Evolutionary conservation across 768 basidiomycete genomes (phyloP).

Genomic region (Cystofilobasidium capitatum): DNA sequence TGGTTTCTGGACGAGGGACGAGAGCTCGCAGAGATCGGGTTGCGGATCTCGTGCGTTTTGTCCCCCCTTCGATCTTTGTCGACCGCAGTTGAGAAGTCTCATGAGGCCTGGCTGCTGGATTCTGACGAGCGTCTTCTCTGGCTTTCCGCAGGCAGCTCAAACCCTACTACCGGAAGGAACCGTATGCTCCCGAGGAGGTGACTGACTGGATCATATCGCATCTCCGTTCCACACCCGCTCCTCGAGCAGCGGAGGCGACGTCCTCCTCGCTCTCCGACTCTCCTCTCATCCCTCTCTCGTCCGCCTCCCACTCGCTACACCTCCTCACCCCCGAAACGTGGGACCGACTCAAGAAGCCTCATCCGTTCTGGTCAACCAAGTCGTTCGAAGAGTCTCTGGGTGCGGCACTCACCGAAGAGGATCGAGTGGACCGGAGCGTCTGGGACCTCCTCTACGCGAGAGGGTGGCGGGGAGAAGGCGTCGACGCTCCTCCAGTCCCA

Average conservation of each 20-base stretch:
- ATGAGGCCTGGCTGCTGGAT: too few species aligned
- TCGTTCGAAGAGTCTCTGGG: background rate
- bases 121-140: background rate
- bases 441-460: constrained; percentile 6
- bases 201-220: constrained; percentile 9
- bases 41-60: too few species aligned
- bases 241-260: background rate
- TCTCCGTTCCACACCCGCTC: background rate
- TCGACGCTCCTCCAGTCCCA: background rate
- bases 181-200: background rate
- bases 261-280: background rate
- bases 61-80: too few species aligned
- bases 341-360: constrained; percentile 2
- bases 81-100: too few species aligned
- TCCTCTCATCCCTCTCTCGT: too few species aligned
- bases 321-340: constrained; percentile 8
- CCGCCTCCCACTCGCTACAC: background rate
- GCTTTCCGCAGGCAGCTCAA: background rate
- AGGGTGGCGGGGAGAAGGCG: constrained; percentile 10
- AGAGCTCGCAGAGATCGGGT: too few species aligned
- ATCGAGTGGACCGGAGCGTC: background rate
- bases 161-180: background rate
- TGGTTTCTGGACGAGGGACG: constrained; percentile 2
- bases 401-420: background rate
- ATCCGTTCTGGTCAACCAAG: background rate